phyloP scores from a whole-genome alignment of 495 filamentous ascomycete species.

The Talaromyces stipitatus region DNA sequence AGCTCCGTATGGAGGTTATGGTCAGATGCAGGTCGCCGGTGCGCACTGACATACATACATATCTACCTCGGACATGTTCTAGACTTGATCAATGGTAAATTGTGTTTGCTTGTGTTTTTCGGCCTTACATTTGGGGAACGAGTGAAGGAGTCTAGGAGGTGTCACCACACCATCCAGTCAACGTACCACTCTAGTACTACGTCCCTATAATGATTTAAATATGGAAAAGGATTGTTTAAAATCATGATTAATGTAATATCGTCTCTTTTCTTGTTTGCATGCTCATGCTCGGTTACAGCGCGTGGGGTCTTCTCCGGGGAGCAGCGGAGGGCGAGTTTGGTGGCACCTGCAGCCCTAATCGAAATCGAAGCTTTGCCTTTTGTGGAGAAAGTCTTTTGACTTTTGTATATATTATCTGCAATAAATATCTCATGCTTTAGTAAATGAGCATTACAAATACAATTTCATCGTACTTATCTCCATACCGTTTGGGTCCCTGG shows the following conservation, averaged over 20 bases:
- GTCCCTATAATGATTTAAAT: background rate
- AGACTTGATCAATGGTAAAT: background rate
- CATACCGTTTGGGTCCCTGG: background rate
- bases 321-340: background rate
- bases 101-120: background rate
- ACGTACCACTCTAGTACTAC: background rate
- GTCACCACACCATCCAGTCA: background rate
- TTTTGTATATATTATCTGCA: background rate
- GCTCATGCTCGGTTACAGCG: background rate
- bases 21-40: background rate
- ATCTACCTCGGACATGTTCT: background rate
- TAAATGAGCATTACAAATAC: background rate
- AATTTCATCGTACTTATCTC: background rate
- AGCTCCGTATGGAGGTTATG: background rate
- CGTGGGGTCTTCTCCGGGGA: conserved; percentile 1
- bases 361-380: background rate
- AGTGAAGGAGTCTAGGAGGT: background rate
- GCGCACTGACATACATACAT: background rate
- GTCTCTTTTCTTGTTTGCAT: background rate
- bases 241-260: background rate
- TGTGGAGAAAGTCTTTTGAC: background rate
- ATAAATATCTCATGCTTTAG: background rate
- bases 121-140: background rate
- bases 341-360: conserved; percentile 5
- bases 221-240: background rate